Base-by-base conservation (phyloP, 2,329 filamentous ascomycete genomes). In the Fragosphaeria purpurea region DNA sequence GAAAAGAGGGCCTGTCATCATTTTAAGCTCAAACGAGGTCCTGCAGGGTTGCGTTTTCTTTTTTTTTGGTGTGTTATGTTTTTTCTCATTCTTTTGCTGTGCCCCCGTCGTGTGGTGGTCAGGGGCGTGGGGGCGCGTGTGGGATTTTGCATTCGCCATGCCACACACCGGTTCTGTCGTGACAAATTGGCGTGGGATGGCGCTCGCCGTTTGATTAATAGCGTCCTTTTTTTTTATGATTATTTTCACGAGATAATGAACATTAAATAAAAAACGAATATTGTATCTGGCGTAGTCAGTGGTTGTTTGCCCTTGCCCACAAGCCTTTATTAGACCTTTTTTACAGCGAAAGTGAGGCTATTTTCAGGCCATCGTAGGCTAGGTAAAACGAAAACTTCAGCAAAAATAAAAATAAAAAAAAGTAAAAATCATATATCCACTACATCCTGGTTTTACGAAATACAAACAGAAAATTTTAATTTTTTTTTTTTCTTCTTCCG, bases 51-150 rank as follows among this genome's bases (percentile, higher is more conserved):
- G 22, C 22, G 22, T 22, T 22, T 22, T 3, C 22, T 22, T 22
- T 38, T 22, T 13, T 38, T 35, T 7, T 46, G 34, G 41, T 7
- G n/a, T 41, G 39, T 11, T 22, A 22, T 22, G 22, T 22, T 22
- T 22, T 22, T 22, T 22, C 22, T 22, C 3, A 22, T 22, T 22
- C 22, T 22, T 22, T 41, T 6, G 53, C 47, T 48, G 50, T 50
- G 32, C 10, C 34, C 38, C 12, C 34, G 35, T 44, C 35, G 41
- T 35, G 44, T 50, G 48, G 44, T 50, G 48, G 48, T 38, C 48
- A 43, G 42, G 44, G 50, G 46, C 47, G 46, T 48, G 50, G 50
- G 50, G 46, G 46, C n/a, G 7, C 10, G 49, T 22, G 50, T 48
- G 50, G 50, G 46, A 46, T 48, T 5, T 39, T 45, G 35, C 40